Evolutionary conservation across 441 rosid species (phyloP).

Genomic region (Viola pubescens): DNA sequence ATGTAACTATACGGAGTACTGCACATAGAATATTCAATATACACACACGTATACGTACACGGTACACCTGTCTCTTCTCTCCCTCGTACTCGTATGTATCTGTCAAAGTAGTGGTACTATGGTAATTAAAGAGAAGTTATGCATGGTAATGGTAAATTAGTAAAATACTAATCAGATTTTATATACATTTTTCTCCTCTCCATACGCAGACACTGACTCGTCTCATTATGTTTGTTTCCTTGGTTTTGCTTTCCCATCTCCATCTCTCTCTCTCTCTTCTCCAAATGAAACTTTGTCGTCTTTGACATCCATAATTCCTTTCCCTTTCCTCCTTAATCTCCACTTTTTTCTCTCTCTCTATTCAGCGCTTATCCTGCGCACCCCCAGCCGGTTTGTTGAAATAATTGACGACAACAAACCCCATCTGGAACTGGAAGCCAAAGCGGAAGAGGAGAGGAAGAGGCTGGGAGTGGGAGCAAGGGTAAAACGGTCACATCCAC

Average conservation of each 20-base stretch:
- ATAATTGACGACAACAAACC: conserved; percentile 25
- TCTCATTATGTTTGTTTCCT: not conserved
- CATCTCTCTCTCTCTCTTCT: not conserved
- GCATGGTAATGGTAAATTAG: too few species aligned
- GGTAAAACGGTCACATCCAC: conserved; percentile 8
- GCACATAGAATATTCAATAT: too few species aligned
- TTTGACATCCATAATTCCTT: not conserved
- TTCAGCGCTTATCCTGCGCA: not conserved
- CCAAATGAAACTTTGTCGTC: not conserved
- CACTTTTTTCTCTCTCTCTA: not conserved
- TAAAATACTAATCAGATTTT: not conserved
- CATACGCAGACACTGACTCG: not conserved
- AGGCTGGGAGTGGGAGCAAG: conserved; percentile 13
- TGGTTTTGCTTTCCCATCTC: not conserved
- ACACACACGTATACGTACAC: too few species aligned
- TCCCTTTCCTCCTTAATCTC: not conserved
- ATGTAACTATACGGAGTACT: too few species aligned
- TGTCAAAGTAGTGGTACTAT: too few species aligned
- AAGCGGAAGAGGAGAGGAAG: conserved; percentile 19
- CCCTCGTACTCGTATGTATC: too few species aligned
- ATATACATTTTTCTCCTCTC: not conserved
- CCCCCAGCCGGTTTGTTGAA: not conserved
- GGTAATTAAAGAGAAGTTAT: too few species aligned
- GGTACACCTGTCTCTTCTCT: too few species aligned
- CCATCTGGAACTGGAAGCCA: conserved; percentile 4